Conservation (phyloP, 805 yeast species). For the Priceomyces fermenticarens region DNA sequence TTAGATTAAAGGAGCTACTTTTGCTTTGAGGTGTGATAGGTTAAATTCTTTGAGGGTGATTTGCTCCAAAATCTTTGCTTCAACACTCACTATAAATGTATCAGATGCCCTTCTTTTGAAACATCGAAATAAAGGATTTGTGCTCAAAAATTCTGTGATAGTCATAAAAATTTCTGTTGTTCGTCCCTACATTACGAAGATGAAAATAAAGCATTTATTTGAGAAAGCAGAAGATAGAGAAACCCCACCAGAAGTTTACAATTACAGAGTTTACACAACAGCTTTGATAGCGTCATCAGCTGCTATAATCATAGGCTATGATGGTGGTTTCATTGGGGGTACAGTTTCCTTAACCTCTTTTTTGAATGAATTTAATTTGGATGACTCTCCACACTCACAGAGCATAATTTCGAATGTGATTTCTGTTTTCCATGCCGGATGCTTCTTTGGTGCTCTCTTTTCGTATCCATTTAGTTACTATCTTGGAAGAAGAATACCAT, state of each 20-base stretch:
- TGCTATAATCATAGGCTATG: conserved; percentile 40
- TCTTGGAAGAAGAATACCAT: conserved; percentile 29
- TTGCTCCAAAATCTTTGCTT: no score
- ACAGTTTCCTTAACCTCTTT: conserved; percentile 34
- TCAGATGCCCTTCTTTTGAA: no score
- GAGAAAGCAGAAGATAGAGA: conserved; percentile 37
- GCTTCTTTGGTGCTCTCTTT: conserved; percentile 37
- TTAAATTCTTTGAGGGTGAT: no score
- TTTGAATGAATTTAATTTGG: conserved; percentile 29
- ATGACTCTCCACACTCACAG: conserved; percentile 17
- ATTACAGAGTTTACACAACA: conserved; percentile 30
- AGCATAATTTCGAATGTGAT: conserved; percentile 30
- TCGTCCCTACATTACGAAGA: background rate
- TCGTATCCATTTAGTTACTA: conserved; percentile 35
- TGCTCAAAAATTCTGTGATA: no score
- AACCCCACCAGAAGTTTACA: conserved; percentile 37
- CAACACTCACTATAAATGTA: no score
- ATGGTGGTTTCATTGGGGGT: conserved; percentile 41
- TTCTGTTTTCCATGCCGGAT: conserved; percentile 39
- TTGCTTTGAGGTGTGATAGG: no score
- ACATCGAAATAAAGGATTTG: no score
- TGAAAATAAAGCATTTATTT: conserved; percentile 10
- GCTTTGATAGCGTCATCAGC: conserved; percentile 37
- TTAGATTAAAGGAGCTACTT: no score
- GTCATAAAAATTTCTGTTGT: no score